Percentiles rank a stretch among this genome's conserved stretches.
These are phyloP conservation scores for Apiospora kogelbergensis DNA, from an alignment of 2,329 filamentous ascomycete species.

Conservation along the genomic window DNA sequence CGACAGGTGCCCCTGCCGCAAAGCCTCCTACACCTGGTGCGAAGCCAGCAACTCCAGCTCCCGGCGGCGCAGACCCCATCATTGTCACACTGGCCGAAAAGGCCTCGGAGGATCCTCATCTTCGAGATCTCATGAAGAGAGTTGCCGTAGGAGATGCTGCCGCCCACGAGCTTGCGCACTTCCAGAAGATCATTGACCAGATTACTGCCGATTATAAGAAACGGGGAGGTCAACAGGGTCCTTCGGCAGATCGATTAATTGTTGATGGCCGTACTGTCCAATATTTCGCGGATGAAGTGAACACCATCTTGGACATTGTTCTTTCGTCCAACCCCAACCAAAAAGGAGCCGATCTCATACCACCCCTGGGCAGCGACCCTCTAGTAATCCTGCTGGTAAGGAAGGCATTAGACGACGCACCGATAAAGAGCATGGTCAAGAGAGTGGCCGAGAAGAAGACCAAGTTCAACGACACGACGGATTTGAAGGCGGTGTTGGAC, in stretches of 20 bases:
- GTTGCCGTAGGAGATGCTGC: conserved; percentile 75
- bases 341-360: conserved; percentile 51
- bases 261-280: conserved; percentile 57
- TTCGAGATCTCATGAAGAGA: conserved; percentile 80
- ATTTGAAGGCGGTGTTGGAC: conserved; percentile 55
- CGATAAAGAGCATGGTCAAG: conserved; percentile 49
- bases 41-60: conserved; percentile 20
- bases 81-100: conserved; percentile 77
- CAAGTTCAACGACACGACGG: conserved; percentile 51
- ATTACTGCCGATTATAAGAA: conserved; percentile 62
- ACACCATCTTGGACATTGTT: conserved; percentile 58
- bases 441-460: conserved; percentile 54
- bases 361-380: conserved; percentile 54
- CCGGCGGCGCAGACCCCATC: conserved; percentile 63
- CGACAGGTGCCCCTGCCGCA: neutral
- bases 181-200: conserved; percentile 79
- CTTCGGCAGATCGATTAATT: conserved; percentile 53
- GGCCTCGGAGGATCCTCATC: conserved; percentile 69
- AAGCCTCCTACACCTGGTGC: conserved; percentile 22
- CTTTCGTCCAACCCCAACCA: conserved; percentile 59
- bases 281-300: conserved; percentile 60
- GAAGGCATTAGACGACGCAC: conserved; percentile 53
- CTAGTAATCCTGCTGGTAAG: conserved; percentile 58
- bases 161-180: conserved; percentile 69
- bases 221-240: conserved; percentile 49